Evolutionary conservation across 352 stramenopile species (phyloP).

Genomic region (Elongisporangium senticosum): DNA sequence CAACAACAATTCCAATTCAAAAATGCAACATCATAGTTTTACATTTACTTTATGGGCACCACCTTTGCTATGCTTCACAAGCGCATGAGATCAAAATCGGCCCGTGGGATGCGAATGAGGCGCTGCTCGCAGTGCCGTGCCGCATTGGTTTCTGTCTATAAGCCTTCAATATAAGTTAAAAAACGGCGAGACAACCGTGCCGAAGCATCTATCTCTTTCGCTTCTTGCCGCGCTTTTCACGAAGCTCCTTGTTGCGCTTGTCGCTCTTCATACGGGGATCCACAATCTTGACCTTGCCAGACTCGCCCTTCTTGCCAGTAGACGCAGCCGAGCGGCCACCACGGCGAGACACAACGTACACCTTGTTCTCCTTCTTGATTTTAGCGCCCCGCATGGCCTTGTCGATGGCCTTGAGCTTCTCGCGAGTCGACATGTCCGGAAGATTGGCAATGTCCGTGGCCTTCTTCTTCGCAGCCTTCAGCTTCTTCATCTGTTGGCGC

Average conservation of each 20-base stretch:
- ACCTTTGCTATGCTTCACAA: neutral
- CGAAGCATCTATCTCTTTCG: slow-evolving; percentile 62
- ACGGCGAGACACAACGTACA: slow-evolving; percentile 94
- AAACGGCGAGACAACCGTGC: slow-evolving; percentile 18
- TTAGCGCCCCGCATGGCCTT: slow-evolving; percentile 93
- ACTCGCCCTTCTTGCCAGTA: slow-evolving; percentile 68
- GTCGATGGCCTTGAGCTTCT: slow-evolving; percentile 98
- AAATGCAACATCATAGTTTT: neutral
- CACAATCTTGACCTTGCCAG: slow-evolving; percentile 94
- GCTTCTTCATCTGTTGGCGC: slow-evolving; percentile 90
- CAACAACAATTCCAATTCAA: no score
- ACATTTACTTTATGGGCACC: neutral
- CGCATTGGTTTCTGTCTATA: neutral
- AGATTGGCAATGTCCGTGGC: slow-evolving; percentile 94
- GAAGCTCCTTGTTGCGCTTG: slow-evolving; percentile 85
- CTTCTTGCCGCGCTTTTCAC: slow-evolving; percentile 81
- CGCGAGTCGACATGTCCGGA: slow-evolving; percentile 95
- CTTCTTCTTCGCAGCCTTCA: slow-evolving; percentile 97
- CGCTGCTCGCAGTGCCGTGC: neutral
- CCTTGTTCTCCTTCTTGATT: slow-evolving; percentile 91
- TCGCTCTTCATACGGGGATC: slow-evolving; percentile 98
- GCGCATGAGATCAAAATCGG: neutral
- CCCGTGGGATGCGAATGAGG: neutral
- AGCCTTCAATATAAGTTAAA: slow-evolving; percentile 45
- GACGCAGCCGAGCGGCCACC: slow-evolving; percentile 48